Conservation (phyloP, 345 rosid genomes). For the Capsella bursapastoris region DNA sequence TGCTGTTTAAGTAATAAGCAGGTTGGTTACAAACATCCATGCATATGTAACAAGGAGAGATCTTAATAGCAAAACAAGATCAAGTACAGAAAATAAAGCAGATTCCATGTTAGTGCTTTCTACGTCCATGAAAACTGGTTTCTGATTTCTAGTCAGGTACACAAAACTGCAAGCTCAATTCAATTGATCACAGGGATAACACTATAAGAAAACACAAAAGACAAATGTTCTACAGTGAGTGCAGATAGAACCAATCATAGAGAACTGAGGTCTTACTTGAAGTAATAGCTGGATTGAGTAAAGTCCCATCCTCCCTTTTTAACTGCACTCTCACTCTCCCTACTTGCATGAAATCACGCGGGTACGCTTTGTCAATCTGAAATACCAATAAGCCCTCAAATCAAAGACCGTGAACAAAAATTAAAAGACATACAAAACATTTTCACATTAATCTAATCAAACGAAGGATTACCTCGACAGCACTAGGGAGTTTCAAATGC, state of each 20-base stretch:
- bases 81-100: not conserved
- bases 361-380: constrained; percentile 89
- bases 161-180: constrained; percentile 9
- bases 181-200: not conserved
- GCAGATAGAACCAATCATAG: not conserved
- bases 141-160: not conserved
- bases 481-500: constrained; percentile 67
- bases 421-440: not conserved
- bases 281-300: constrained; percentile 73
- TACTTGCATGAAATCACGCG: constrained; percentile 92
- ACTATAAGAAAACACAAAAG: constrained; percentile 2
- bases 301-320: constrained; percentile 85
- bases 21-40: constrained; percentile 2
- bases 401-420: not conserved
- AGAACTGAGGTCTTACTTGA: constrained; percentile 59
- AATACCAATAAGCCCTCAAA: not conserved
- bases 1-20: constrained; percentile 2
- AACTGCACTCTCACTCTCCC: constrained; percentile 87
- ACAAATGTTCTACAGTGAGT: not conserved
- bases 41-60: not conserved
- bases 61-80: constrained; percentile 1
- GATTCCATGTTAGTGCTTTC: not conserved
- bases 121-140: not conserved
- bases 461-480: constrained; percentile 66
- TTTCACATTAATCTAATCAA: not conserved